These are phyloP conservation scores for Colletotrichum simmondsii DNA, from an alignment of 2,329 filamentous ascomycete genomes.

Conservation along the genomic window DNA sequence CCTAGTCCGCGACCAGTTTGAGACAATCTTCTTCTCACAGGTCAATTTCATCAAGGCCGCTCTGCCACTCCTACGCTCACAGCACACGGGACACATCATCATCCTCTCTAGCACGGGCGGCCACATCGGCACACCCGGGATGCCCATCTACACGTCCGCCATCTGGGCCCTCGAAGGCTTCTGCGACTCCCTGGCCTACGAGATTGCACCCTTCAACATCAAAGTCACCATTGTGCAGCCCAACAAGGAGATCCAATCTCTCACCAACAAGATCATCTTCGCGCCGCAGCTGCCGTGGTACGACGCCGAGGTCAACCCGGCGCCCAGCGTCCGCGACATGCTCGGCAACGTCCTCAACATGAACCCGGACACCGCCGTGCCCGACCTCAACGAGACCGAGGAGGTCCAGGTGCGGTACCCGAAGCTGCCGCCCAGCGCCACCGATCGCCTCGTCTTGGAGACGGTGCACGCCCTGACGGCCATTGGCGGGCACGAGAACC, in stretches of 20 bases:
- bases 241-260: slow-evolving; percentile 88
- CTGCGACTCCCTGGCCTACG: slow-evolving; percentile 94
- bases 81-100: slow-evolving; percentile 89
- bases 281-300: slow-evolving; percentile 79
- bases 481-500: slow-evolving; percentile 96
- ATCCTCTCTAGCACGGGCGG: slow-evolving; percentile 90
- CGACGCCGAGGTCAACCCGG: slow-evolving; percentile 75
- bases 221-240: slow-evolving; percentile 96
- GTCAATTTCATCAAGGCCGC: slow-evolving; percentile 95
- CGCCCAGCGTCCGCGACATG: slow-evolving; percentile 86
- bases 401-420: slow-evolving; percentile 78
- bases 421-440: slow-evolving; percentile 73
- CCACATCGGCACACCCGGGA: slow-evolving; percentile 90
- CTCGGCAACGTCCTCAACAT: slow-evolving; percentile 82
- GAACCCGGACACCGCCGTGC: slow-evolving; percentile 72
- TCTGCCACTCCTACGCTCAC: slow-evolving; percentile 81
- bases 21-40: slow-evolving; percentile 93
- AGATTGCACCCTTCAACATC: slow-evolving; percentile 96
- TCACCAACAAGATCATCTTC: slow-evolving; percentile 88
- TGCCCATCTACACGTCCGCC: slow-evolving; percentile 90
- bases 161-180: slow-evolving; percentile 97
- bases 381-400: slow-evolving; percentile 40
- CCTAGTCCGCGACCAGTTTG: slow-evolving; percentile 90
- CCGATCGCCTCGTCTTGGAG: slow-evolving; percentile 82
- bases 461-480: slow-evolving; percentile 91